Evolutionary conservation across 495 filamentous ascomycete species (phyloP).

Genomic region (Penicillium steckii): DNA sequence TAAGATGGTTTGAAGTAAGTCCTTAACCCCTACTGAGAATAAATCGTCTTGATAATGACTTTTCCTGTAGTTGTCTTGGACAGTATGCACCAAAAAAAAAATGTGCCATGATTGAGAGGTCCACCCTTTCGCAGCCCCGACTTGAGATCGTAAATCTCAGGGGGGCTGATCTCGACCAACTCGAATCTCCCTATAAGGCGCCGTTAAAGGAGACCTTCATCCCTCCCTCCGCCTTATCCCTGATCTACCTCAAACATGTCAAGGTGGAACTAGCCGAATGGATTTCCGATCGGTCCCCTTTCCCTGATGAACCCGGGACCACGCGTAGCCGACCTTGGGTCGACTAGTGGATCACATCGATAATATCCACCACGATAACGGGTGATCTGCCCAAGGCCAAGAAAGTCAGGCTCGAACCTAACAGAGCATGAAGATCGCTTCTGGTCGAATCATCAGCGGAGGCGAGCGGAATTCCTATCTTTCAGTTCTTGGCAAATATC

Average conservation of each 20-base stretch:
- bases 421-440: neutral
- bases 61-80: too few relatives aligned
- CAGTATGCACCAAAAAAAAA: too few relatives aligned
- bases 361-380: slow-evolving; percentile 1
- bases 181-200: neutral
- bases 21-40: too few relatives aligned
- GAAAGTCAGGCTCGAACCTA: neutral
- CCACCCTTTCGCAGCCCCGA: too few relatives aligned
- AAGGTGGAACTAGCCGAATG: neutral
- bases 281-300: neutral
- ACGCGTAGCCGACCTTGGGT: neutral
- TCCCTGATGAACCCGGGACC: neutral
- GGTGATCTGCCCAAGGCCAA: neutral
- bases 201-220: neutral
- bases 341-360: neutral
- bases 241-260: neutral
- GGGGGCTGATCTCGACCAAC: neutral
- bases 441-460: neutral
- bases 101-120: too few relatives aligned
- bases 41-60: too few relatives aligned
- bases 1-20: too few relatives aligned
- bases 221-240: neutral
- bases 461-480: neutral
- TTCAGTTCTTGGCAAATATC: neutral
- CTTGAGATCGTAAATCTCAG: neutral